Conservation (phyloP, 306 rosid genomes). For the Spatholobus suberectus region DNA sequence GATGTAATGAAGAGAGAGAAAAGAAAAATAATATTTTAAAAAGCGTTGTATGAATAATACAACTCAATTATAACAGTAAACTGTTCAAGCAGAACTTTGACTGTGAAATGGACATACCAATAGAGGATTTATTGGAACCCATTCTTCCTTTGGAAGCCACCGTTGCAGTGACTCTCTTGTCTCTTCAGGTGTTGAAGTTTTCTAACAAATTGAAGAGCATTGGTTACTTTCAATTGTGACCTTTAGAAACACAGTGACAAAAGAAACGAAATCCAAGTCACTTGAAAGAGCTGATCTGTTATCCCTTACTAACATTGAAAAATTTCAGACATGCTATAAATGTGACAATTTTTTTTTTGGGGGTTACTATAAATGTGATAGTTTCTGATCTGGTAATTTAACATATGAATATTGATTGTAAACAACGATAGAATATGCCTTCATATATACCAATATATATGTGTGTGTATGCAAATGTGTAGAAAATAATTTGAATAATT, state of each 20-base stretch:
- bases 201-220: conserved; percentile 57
- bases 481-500: conserved; percentile 3
- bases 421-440: background rate
- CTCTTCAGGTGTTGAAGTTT: conserved; percentile 87
- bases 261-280: conserved; percentile 14
- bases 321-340: background rate
- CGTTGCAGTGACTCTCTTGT: conserved; percentile 82
- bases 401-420: background rate
- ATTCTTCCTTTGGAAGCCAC: conserved; percentile 98
- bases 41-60: background rate
- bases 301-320: background rate
- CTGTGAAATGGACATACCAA: conserved; percentile 64
- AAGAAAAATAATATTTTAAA: background rate
- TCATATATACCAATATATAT: background rate
- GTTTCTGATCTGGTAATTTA: background rate
- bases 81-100: background rate
- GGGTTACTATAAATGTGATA: background rate
- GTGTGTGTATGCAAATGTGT: background rate
- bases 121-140: conserved; percentile 96
- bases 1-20: background rate
- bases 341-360: background rate
- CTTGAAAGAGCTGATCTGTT: conserved; percentile 5
- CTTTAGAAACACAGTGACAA: background rate
- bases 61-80: background rate
- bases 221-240: conserved; percentile 30